Evolutionary conservation across 306 rosid species (phyloP).

Genomic region (Quercus mongolica): DNA sequence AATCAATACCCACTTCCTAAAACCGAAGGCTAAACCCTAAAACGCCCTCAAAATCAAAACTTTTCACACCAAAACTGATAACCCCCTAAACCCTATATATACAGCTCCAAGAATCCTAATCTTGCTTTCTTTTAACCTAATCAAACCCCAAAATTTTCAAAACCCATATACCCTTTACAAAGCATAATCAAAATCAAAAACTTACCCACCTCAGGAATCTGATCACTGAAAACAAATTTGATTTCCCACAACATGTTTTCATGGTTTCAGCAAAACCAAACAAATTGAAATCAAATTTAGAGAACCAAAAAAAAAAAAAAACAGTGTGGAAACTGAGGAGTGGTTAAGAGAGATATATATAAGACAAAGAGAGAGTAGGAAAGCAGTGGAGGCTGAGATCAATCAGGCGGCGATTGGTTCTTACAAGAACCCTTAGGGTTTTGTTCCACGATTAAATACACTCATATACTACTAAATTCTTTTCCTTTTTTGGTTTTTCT

Average conservation of each 20-base stretch:
- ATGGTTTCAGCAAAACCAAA: conserved; percentile 6
- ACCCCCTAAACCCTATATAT: conserved; percentile 23
- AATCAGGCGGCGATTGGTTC: conserved; percentile 78
- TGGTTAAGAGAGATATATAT: conserved; percentile 9
- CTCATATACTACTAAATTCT: conserved; percentile 14
- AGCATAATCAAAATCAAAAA: not conserved
- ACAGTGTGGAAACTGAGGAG: conserved; percentile 6
- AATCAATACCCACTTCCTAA: conserved; percentile 14
- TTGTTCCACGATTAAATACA: conserved; percentile 78
- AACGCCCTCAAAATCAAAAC: conserved; percentile 20
- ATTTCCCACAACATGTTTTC: not conserved
- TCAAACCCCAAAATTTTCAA: conserved; percentile 25
- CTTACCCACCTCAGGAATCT: not conserved
- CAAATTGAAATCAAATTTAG: too few species aligned
- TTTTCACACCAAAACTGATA: conserved; percentile 3
- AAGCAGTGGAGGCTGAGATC: conserved; percentile 22
- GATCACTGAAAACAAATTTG: not conserved
- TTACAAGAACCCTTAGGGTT: conserved; percentile 91
- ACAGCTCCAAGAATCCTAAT: conserved; percentile 21
- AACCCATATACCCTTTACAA: not conserved
- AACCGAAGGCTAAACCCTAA: conserved; percentile 31
- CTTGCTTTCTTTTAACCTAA: conserved; percentile 25
- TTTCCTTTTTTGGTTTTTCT: not conserved
- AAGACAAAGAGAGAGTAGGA: not conserved
- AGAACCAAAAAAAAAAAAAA: not conserved